These are phyloP conservation scores for Corymbia maculata DNA, from an alignment of 345 rosid species.

Conservation along the genomic window DNA sequence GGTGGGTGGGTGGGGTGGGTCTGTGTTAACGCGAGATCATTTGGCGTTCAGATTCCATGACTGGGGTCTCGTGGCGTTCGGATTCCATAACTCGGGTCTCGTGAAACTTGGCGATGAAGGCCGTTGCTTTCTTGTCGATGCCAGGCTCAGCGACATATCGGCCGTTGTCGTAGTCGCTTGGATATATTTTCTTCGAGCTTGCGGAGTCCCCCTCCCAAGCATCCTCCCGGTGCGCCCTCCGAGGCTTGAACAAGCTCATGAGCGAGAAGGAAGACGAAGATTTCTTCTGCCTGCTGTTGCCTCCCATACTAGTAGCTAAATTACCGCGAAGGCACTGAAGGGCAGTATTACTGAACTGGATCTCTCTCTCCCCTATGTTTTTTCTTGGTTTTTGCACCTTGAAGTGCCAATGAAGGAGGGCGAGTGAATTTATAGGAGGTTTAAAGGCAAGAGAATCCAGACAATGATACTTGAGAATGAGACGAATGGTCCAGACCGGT, in stretches of 20 bases:
- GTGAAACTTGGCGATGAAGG: slow-evolving; percentile 39
- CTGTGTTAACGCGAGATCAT: not conserved
- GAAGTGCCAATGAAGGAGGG: not conserved
- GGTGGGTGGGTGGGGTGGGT: not conserved
- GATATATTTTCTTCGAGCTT: slow-evolving; percentile 21
- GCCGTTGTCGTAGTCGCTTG: slow-evolving; percentile 28
- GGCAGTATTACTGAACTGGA: not conserved
- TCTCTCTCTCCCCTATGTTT: not conserved
- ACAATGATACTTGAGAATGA: not conserved
- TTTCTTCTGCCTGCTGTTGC: slow-evolving; percentile 15
- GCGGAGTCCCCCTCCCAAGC: slow-evolving; percentile 5
- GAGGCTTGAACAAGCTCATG: slow-evolving; percentile 16
- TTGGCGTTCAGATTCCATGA: not conserved
- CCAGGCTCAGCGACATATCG: slow-evolving; percentile 39
- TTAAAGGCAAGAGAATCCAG: not conserved
- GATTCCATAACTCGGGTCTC: slow-evolving; percentile 13
- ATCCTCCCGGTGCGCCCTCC: slow-evolving; percentile 18
- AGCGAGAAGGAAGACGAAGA: slow-evolving; percentile 17
- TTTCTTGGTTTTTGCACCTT: not conserved
- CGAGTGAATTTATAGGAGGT: not conserved
- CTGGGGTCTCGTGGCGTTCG: not conserved
- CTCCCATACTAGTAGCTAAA: slow-evolving; percentile 8
- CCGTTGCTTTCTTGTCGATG: slow-evolving; percentile 42
- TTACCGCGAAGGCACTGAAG: not conserved
- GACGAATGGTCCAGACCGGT: not conserved